Evolutionary conservation across 192 early-diverging fungal genomes (phyloP).

Genomic region (Chytriomyces sp.): DNA sequence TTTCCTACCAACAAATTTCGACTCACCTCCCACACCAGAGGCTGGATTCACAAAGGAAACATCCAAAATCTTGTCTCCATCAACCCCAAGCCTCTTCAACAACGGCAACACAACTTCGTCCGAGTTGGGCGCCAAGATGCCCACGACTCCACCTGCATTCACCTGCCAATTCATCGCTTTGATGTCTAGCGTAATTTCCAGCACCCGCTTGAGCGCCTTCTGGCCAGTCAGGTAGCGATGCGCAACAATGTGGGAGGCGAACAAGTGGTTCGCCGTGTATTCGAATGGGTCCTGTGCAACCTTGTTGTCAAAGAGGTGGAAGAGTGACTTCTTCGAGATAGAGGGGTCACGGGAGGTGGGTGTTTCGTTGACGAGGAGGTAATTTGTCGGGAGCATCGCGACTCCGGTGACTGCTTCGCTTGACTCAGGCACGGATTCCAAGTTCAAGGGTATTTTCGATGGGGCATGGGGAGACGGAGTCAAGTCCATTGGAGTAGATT

Average conservation of each 20-base stretch:
- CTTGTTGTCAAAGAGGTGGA: constrained; percentile 4
- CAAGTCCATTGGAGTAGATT: neutral
- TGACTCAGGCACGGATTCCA: neutral
- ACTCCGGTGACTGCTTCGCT: neutral
- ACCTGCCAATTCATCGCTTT: constrained; percentile 35
- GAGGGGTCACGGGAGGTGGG: neutral
- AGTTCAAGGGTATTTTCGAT: neutral
- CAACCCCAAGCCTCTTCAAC: constrained; percentile 59
- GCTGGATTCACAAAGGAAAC: constrained; percentile 27
- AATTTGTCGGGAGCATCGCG: neutral
- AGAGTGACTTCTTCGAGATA: neutral
- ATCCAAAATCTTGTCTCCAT: constrained; percentile 41
- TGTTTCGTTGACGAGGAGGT: neutral
- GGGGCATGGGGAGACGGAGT: constrained; percentile 6
- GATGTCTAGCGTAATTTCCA: constrained; percentile 47
- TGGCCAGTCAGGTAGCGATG: constrained; percentile 63
- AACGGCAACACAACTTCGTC: constrained; percentile 68
- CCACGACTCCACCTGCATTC: constrained; percentile 76
- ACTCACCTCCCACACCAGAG: neutral
- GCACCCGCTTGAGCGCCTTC: constrained; percentile 72
- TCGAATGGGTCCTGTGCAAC: constrained; percentile 12
- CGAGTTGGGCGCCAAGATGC: constrained; percentile 84
- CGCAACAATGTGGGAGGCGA: constrained; percentile 51
- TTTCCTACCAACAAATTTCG: neutral
- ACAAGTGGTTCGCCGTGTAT: neutral